Evolutionary conservation across 1,284 basidiomycete genomes (phyloP).

Genomic region (Cystobasidium slooffiae): DNA sequence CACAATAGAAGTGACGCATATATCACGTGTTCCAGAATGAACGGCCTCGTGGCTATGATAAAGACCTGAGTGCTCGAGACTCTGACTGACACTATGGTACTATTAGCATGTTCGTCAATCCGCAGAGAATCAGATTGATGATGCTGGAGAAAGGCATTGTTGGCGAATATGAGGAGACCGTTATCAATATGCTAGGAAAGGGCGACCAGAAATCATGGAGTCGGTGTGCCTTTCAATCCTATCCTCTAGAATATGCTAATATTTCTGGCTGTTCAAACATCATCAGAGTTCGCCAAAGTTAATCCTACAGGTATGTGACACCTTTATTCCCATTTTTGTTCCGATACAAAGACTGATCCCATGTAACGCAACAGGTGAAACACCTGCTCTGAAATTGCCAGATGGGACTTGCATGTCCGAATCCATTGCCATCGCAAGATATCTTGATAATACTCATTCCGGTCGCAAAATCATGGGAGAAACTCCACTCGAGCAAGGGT

Average conservation of each 20-base stretch:
- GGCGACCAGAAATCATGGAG: slow-evolving; percentile 38
- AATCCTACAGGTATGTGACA: slow-evolving; percentile 19
- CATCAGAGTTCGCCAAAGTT: slow-evolving; percentile 28
- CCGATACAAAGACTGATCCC: not conserved
- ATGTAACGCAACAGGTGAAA: slow-evolving; percentile 13
- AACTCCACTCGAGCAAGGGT: slow-evolving; percentile 31
- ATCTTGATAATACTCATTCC: slow-evolving; percentile 29
- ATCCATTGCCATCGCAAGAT: slow-evolving; percentile 19
- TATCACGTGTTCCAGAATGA: not conserved
- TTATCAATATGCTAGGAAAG: slow-evolving; percentile 27
- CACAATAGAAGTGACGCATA: too few species aligned
- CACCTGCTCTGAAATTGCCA: slow-evolving; percentile 15
- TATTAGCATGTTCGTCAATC: slow-evolving; percentile 27
- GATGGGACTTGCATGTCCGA: slow-evolving; percentile 36
- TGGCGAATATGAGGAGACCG: slow-evolving; percentile 24
- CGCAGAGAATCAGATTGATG: slow-evolving; percentile 29
- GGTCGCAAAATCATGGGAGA: slow-evolving; percentile 39
- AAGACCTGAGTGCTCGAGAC: not conserved
- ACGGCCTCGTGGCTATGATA: too few species aligned
- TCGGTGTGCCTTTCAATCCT: not conserved
- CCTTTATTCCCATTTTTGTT: not conserved
- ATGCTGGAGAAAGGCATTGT: slow-evolving; percentile 39
- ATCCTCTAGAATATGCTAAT: not conserved
- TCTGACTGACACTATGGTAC: not conserved
- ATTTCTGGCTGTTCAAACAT: not conserved